Conservation (phyloP, 495 filamentous ascomycete genomes). For the Neurospora tetrasperma region DNA sequence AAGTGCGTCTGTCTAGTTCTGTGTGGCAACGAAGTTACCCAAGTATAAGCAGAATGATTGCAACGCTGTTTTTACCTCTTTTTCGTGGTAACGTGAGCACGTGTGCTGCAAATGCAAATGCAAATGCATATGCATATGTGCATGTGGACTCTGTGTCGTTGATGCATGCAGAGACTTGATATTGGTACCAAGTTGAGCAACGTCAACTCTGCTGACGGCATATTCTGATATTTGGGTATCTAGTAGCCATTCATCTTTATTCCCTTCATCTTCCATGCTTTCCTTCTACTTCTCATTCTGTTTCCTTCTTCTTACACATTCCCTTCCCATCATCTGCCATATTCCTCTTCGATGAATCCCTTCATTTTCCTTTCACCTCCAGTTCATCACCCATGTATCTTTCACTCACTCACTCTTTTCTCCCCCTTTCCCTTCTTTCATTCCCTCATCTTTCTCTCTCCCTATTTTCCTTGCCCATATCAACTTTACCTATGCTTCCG, state of each 20-base stretch:
- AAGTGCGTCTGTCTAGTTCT: background rate
- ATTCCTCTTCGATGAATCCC: fast-evolving
- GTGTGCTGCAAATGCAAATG: background rate
- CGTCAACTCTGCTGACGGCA: background rate
- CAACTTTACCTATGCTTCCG: background rate
- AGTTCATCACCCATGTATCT: background rate
- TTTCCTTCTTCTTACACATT: background rate
- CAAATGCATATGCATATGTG: background rate
- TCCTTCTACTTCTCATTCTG: background rate
- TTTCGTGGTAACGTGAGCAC: background rate
- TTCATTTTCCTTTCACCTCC: background rate
- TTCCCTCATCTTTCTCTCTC: background rate
- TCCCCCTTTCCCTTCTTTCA: background rate
- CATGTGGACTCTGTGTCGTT: background rate
- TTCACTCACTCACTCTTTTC: background rate
- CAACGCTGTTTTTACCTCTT: background rate
- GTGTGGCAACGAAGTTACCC: background rate
- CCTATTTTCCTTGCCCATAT: background rate
- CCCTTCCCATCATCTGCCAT: background rate
- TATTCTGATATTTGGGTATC: background rate
- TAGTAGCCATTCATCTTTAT: background rate
- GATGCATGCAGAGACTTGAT: background rate
- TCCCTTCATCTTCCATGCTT: background rate
- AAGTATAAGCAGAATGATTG: background rate
- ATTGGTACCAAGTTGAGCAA: background rate